Conservation (phyloP, 1,139 yeast species). For the Taphrina wiesneri region DNA sequence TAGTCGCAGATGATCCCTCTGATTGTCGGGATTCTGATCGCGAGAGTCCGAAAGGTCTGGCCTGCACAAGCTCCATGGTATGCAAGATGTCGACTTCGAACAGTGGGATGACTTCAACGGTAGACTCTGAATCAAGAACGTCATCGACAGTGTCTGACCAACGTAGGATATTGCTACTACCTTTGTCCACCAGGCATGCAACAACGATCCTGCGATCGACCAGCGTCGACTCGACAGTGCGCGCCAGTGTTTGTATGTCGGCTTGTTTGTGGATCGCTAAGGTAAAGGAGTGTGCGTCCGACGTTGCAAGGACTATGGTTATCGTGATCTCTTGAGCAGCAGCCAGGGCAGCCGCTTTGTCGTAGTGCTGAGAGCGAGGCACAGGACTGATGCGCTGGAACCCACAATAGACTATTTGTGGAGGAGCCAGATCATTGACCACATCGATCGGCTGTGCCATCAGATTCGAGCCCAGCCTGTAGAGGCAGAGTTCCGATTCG, state of each 20-base stretch:
- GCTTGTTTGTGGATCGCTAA: constrained; percentile 24
- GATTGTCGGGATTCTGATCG: not conserved
- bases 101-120: constrained; percentile 16
- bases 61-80: constrained; percentile 4
- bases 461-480: not conserved
- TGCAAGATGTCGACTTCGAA: constrained; percentile 10
- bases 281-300: not conserved
- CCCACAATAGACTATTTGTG: constrained; percentile 26
- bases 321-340: constrained; percentile 6
- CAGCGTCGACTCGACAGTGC: constrained; percentile 11
- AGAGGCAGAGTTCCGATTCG: not conserved
- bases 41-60: not conserved
- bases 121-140: constrained; percentile 23
- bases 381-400: constrained; percentile 22
- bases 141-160: constrained; percentile 25
- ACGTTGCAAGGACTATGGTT: not conserved
- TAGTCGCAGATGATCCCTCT: not conserved
- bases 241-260: constrained; percentile 23
- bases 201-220: constrained; percentile 15
- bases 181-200: constrained; percentile 27
- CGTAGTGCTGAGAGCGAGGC: not conserved
- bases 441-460: not conserved
- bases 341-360: not conserved
- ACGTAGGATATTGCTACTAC: constrained; percentile 20
- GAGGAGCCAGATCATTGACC: not conserved